phyloP scores from a whole-genome alignment of 2,329 filamentous ascomycete genomes.

The Aspergillus puulaauensis region DNA sequence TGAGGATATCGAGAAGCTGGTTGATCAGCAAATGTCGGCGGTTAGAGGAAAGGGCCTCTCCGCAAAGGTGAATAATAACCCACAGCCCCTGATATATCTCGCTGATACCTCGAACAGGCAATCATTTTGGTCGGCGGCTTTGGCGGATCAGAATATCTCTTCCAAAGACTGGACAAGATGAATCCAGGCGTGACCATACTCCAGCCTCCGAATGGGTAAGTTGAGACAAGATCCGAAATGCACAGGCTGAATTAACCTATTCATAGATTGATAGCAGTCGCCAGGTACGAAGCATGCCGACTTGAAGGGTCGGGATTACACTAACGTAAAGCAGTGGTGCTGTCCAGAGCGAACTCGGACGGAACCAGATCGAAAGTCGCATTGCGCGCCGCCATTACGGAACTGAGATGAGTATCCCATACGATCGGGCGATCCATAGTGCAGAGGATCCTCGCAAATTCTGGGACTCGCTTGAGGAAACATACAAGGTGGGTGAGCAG shows the following conservation, averaged over 20 bases:
- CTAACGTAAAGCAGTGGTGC: slow-evolving; percentile 19
- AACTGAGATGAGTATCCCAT: accelerated
- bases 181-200: slow-evolving; percentile 30
- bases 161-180: slow-evolving; percentile 23
- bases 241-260: neutral
- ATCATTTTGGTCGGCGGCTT: slow-evolving; percentile 43
- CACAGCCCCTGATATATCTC: too few species aligned
- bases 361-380: slow-evolving; percentile 22
- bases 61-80: slow-evolving; percentile 8
- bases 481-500: neutral
- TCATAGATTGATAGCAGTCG: slow-evolving; percentile 28
- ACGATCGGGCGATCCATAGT: neutral
- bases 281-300: slow-evolving; percentile 16
- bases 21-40: slow-evolving; percentile 20
- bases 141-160: slow-evolving; percentile 38
- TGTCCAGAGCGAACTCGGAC: slow-evolving; percentile 23
- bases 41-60: neutral
- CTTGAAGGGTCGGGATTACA: neutral
- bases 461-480: slow-evolving; percentile 14
- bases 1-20: slow-evolving; percentile 23
- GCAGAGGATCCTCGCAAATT: neutral
- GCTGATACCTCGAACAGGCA: slow-evolving; percentile 13
- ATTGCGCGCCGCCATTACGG: slow-evolving; percentile 25
- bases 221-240: neutral
- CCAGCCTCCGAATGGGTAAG: slow-evolving; percentile 31